Evolutionary conservation across 768 basidiomycete species (phyloP).

Genomic region (Boletus reticuloceps): DNA sequence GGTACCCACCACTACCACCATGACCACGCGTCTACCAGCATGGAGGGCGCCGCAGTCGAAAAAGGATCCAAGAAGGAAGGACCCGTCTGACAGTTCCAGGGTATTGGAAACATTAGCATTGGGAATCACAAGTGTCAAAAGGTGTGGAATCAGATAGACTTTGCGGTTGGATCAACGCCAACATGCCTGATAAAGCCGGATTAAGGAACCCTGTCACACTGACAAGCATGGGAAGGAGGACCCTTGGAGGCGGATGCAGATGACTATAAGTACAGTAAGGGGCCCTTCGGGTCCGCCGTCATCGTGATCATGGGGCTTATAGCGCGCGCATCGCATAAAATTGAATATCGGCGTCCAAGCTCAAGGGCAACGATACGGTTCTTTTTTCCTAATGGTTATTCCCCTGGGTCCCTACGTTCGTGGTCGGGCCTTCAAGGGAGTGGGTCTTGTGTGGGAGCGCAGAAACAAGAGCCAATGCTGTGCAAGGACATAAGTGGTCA

Average conservation of each 20-base stretch:
- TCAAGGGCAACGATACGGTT: not conserved
- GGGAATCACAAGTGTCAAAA: not conserved
- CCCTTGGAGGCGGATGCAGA: no score
- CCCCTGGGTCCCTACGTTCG: not conserved
- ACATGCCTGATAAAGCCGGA: not conserved
- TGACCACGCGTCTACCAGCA: not conserved
- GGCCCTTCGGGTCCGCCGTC: slow-evolving; percentile 2
- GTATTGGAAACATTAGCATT: not conserved
- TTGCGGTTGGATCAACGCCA: not conserved
- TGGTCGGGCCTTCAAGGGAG: no score
- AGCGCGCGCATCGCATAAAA: no score
- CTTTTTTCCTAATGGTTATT: not conserved
- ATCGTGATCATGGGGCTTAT: not conserved
- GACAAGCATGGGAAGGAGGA: slow-evolving; percentile 6
- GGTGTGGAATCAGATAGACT: not conserved
- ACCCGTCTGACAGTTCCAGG: not conserved
- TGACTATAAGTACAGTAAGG: no score
- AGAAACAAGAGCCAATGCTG: no score
- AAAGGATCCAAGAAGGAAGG: not conserved
- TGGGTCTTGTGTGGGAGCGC: no score
- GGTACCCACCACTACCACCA: no score
- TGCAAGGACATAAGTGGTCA: not conserved
- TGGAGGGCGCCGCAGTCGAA: no score
- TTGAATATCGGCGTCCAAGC: no score
- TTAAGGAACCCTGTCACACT: not conserved